Evolutionary conservation across 163 green algal species (phyloP).

Genomic region (Chloroidium sp.): DNA sequence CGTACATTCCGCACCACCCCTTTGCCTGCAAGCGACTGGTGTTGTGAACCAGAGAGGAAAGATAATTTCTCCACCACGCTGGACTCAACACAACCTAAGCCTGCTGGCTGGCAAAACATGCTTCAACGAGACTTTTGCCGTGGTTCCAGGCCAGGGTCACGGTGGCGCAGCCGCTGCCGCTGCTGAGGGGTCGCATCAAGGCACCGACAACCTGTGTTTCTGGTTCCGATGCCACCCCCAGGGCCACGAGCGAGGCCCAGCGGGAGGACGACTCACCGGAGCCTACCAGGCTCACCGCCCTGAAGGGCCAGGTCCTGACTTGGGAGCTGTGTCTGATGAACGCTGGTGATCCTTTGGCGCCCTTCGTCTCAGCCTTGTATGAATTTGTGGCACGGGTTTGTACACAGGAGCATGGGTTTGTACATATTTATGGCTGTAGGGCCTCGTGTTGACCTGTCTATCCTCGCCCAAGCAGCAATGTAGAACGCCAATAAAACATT

Average conservation of each 20-base stretch:
- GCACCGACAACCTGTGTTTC: not conserved
- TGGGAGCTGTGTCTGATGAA: conserved; percentile 18
- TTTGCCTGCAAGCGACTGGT: not conserved
- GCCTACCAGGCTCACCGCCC: conserved; percentile 3
- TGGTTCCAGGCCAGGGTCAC: conserved; percentile 19
- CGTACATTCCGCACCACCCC: not conserved
- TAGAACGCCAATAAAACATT: too few relatives aligned
- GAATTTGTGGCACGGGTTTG: too few relatives aligned
- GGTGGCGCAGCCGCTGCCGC: conserved; percentile 27
- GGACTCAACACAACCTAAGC: not conserved
- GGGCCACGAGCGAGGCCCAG: not conserved
- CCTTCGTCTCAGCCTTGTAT: not conserved
- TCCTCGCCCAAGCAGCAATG: too few relatives aligned
- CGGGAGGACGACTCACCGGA: not conserved
- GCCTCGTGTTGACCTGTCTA: not conserved
- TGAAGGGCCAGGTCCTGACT: conserved; percentile 23
- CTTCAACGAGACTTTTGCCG: not conserved
- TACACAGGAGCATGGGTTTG: not conserved
- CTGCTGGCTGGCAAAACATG: not conserved
- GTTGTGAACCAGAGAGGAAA: not conserved
- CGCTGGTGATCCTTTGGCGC: conserved; percentile 4
- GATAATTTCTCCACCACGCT: not conserved
- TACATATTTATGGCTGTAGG: too few relatives aligned
- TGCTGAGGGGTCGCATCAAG: conserved; percentile 22
- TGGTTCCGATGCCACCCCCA: not conserved